Base-by-base conservation (phyloP, 1,284 basidiomycete species). In the Phellinidium pouzarii region DNA sequence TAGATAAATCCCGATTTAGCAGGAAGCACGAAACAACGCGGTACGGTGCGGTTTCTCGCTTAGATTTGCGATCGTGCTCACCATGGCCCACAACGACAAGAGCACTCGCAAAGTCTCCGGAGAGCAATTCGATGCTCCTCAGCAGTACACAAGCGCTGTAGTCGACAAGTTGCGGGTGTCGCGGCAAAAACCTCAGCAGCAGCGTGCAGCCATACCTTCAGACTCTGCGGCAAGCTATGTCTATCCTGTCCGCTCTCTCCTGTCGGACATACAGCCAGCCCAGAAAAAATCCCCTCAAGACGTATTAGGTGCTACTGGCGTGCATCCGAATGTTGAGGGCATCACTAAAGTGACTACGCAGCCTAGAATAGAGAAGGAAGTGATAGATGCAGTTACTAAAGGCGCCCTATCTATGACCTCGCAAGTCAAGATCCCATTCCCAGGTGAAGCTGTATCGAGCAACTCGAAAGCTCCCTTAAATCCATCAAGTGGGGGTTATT, bases 231-330 rank as follows among this genome's bases (percentile, higher is more conserved):
- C 38, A 6, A 41, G 46, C 41, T 63, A 62, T 57, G 63, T 69
- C 36, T 69, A 68, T 43, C 68, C 67, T 9, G 61, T 68, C 40
- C 62, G 64, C 20, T 65, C 68, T 9, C 57, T 69, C 14, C 61
- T 68, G 19, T 59, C 54, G 41, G 63, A 65, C 11, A 65, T 68
- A 23, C 65, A 64, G 25, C 59, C 64, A 1, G 62, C 55, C 7
- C 44, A 48, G 25, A 47, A 38, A 17, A 38, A 36, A 27, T 31
- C 47, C 48, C 55, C 59, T 54, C 55, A 53, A 31, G 23, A 19
- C 17, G 12, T 41, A 2, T 14, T 51, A 9, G 53, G 49, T 25
- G 14, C 27, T 14, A 23, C 51, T 25, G 53, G 48, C 3, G 29
- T 26, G 3, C 31, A 20, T 19, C 44, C 36, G 3, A 50, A 36